Percentiles rank a stretch among this genome's conserved stretches.
Conservation (phyloP, 139 green algal species). For the Haematococcus lacustris region DNA sequence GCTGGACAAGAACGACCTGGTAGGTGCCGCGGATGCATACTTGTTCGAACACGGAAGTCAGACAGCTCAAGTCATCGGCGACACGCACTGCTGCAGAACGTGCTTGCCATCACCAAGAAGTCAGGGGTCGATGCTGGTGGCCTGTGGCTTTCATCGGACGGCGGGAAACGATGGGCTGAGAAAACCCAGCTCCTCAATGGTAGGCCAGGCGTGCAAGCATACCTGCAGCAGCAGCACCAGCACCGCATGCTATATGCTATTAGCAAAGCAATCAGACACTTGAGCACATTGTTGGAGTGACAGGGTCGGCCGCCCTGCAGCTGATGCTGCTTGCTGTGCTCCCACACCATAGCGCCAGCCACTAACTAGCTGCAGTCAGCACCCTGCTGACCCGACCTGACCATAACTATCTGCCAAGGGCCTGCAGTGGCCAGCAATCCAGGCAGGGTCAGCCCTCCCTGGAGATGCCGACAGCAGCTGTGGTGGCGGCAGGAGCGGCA, state of each 20-base stretch:
- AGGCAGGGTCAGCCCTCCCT: too few relatives aligned
- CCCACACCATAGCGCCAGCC: neutral
- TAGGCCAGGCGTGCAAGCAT: neutral
- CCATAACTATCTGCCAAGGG: too few relatives aligned
- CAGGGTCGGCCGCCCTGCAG: neutral
- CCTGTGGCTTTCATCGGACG: conserved; percentile 37
- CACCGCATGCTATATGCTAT: conserved; percentile 27
- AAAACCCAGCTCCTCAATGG: conserved; percentile 58
- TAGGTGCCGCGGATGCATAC: conserved; percentile 2
- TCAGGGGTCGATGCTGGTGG: conserved; percentile 11
- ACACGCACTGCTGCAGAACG: conserved; percentile 19
- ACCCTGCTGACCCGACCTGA: too few relatives aligned
- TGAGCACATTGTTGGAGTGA: neutral
- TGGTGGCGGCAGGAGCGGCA: neutral
- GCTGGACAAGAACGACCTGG: conserved; percentile 31
- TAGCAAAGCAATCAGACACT: neutral
- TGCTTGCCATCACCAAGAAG: conserved; percentile 38
- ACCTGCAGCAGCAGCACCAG: neutral
- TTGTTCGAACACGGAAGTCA: neutral
- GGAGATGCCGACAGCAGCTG: too few relatives aligned
- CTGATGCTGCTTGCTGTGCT: neutral
- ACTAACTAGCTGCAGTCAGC: neutral
- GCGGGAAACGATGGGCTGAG: conserved; percentile 53
- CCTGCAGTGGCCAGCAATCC: too few relatives aligned
- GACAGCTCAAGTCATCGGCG: neutral